Evolutionary conservation across 305 asterid species (phyloP), one percentile per base, ranked within the genome.

Genomic region (Fraxinus nigra): DNA sequence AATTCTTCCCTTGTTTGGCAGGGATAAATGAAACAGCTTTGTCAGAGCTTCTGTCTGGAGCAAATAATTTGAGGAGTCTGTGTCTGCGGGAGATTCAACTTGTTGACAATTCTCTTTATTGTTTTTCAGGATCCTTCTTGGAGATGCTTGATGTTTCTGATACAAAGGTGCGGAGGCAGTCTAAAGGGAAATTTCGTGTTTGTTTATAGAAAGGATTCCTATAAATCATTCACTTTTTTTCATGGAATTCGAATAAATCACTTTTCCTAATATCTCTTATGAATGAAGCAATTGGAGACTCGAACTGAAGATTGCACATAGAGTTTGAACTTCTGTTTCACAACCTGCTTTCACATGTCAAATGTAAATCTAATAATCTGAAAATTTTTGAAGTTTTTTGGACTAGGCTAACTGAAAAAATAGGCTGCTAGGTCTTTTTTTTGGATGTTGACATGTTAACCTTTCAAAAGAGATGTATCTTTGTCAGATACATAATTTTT

Each of bases 71-170:
- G 83, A 93, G 87, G 91, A 92, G 93, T 76, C 87, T 95, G 38
- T 95, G 92, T 82, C 86, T 95, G 80, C 88, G 93, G 86, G 94
- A 87, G 78, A 92, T 92, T 85, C 88, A 88, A 84, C 87, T 89
- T 76, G 90, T 85, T 56, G 93, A 92, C 78, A 87, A 83, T 89
- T 91, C 91, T 76, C 91, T 93, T 74, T 82, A 84, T 83, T 73
- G 77, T 70, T 90, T 95, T 81, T 85, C 84, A 63, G 99, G 97
- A 84, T 77, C 84, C 75, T 91, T 93, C 82, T 87, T 95, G 90
- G 93, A 95, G 90, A 90, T 87, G 86, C 95, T 95, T 82, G 97
- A 95, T 89, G 90, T 93, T 84, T 95, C 99, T 78, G 91, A 91
- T 79, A 90, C 97, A 78, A 88, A 90, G 98, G 98, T 94, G 40